Evolutionary conservation across 2,329 filamentous ascomycete genomes (phyloP).

Genomic region (Penicillium glabrum): DNA sequence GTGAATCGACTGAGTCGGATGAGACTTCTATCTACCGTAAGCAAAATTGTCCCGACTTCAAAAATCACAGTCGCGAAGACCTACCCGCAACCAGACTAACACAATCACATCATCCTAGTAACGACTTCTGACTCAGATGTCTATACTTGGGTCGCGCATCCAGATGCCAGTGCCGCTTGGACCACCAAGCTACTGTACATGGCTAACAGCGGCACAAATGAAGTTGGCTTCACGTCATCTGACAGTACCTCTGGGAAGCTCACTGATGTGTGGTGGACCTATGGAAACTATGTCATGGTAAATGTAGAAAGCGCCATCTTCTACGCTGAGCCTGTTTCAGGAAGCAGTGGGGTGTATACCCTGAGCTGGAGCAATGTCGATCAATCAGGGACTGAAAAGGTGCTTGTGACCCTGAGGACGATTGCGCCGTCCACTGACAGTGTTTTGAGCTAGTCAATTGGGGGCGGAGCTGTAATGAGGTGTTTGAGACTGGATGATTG

Average conservation of each 20-base stretch:
- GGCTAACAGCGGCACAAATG: background rate
- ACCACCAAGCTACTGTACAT: background rate
- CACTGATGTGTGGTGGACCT: conserved; percentile 6
- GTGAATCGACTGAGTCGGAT: background rate
- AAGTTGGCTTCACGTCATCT: background rate
- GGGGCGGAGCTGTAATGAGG: no score
- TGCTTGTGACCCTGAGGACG: conserved; percentile 1
- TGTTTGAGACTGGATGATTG: no score
- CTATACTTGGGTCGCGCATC: background rate
- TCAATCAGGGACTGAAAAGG: background rate
- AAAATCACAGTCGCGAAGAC: background rate
- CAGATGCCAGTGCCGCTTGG: background rate
- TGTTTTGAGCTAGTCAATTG: no score
- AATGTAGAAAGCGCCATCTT: background rate
- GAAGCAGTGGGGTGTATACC: background rate
- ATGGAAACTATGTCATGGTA: conserved; percentile 4
- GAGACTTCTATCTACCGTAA: background rate
- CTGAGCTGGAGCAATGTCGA: background rate
- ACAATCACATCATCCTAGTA: no score
- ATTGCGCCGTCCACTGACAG: background rate
- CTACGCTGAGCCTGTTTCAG: background rate
- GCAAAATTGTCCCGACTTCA: background rate
- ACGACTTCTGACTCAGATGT: background rate
- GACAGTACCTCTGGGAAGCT: background rate
- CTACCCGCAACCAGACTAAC: background rate